phyloP scores from a whole-genome alignment of 2,329 filamentous ascomycete species.

The Didymella segeticola region DNA sequence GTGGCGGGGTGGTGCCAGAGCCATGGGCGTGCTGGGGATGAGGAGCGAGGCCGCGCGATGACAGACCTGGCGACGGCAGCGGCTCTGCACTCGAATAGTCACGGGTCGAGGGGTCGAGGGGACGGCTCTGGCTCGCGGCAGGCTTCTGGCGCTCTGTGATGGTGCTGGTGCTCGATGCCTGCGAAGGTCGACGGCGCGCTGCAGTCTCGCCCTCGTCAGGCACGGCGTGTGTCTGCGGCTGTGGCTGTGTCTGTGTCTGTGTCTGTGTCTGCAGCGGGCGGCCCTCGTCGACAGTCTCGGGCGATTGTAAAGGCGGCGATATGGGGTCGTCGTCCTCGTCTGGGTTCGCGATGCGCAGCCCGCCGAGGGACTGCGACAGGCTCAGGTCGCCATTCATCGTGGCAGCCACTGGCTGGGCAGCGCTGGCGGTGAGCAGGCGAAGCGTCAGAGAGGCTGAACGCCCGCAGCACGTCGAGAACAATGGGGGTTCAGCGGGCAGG shows the following conservation, averaged over 20 bases:
- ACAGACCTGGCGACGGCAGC: conserved; percentile 35
- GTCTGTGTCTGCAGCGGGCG: conserved; percentile 13
- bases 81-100: conserved; percentile 25
- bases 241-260: conserved; percentile 9
- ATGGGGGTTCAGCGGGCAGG: conserved; percentile 23
- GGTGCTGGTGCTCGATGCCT: conserved; percentile 45
- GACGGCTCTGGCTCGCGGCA: neutral
- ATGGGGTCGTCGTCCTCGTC: conserved; percentile 69
- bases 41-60: conserved; percentile 51
- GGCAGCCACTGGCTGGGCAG: conserved; percentile 34
- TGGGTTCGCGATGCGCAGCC: conserved; percentile 95
- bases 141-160: conserved; percentile 44
- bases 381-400: conserved; percentile 91
- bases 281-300: conserved; percentile 21
- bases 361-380: conserved; percentile 89
- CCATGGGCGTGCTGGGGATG: conserved; percentile 51
- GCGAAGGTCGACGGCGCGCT: conserved; percentile 30
- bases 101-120: conserved; percentile 38
- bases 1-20: conserved; percentile 36
- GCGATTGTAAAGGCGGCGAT: conserved; percentile 39
- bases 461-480: conserved; percentile 25
- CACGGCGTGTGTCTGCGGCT: conserved; percentile 9
- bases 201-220: conserved; percentile 2
- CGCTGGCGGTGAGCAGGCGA: conserved; percentile 26
- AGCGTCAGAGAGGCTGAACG: conserved; percentile 25